Evolutionary conservation across 805 yeast species (phyloP).

Genomic region (Pichia phayaonensis): DNA sequence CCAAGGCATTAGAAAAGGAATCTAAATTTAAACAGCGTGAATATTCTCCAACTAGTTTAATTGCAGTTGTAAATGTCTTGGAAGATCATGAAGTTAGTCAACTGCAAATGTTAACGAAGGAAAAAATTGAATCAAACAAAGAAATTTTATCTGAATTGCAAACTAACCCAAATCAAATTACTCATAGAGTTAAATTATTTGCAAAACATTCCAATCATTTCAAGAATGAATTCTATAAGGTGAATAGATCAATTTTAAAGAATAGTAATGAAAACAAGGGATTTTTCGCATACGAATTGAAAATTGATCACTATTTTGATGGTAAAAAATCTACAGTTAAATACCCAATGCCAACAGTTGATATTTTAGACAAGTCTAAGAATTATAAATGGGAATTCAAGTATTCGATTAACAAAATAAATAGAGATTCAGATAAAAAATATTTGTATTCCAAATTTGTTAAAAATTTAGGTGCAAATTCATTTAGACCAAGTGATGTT

Average conservation of each 20-base stretch:
- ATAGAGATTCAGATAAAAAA: conserved; percentile 10
- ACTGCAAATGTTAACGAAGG: conserved; percentile 17
- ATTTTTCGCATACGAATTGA: conserved; percentile 32
- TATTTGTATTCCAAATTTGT: conserved; percentile 10
- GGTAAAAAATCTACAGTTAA: conserved; percentile 18
- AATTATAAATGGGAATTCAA: conserved; percentile 22
- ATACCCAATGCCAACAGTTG: conserved; percentile 27
- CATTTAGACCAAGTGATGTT: conserved; percentile 4
- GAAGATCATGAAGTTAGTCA: conserved; percentile 6
- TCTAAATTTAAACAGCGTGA: background rate
- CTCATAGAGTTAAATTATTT: conserved; percentile 19
- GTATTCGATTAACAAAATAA: conserved; percentile 18
- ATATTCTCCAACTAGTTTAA: background rate
- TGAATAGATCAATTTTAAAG: conserved; percentile 15
- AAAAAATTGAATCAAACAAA: conserved; percentile 10
- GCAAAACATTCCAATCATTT: conserved; percentile 11
- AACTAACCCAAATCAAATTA: conserved; percentile 13
- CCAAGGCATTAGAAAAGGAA: conserved; percentile 7
- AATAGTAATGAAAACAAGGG: conserved; percentile 12
- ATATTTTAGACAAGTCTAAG: conserved; percentile 14
- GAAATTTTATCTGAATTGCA: background rate
- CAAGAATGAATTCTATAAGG: conserved; percentile 10
- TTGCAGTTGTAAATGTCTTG: conserved; percentile 10
- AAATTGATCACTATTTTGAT: conserved; percentile 30
- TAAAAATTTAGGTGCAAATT: conserved; percentile 9